Percentiles rank a stretch among this genome's conserved stretches.
Conservation (phyloP, 2,329 filamentous ascomycete species). For the Fusarium sterilihyphosum region DNA sequence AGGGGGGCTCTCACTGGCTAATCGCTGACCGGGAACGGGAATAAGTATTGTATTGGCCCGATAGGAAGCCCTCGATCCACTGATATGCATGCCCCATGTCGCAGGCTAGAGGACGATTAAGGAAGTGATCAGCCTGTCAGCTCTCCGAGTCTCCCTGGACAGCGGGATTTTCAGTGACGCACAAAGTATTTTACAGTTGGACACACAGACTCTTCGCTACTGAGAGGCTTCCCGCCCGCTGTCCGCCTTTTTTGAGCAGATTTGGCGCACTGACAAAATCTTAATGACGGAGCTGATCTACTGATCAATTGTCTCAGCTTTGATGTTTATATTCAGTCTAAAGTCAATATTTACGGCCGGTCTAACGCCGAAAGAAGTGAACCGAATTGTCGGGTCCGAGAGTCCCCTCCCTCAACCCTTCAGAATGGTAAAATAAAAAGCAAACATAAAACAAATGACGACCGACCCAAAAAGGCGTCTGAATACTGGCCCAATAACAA, state of each 20-base stretch:
- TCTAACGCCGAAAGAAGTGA: background rate
- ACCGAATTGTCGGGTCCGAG: background rate
- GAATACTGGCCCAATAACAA: background rate
- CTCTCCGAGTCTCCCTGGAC: background rate
- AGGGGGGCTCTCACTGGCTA: background rate
- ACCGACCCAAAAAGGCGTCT: background rate
- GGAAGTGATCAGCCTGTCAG: background rate
- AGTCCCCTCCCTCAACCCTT: background rate
- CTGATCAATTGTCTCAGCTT: background rate
- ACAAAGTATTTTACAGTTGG: background rate
- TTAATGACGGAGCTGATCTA: background rate
- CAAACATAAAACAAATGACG: background rate
- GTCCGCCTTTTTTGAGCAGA: too few relatives aligned
- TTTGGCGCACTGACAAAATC: background rate
- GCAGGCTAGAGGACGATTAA: background rate
- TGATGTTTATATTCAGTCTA: background rate
- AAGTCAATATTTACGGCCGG: background rate
- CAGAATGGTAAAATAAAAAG: slow-evolving; percentile 1
- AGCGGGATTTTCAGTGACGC: background rate
- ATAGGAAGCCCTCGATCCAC: background rate
- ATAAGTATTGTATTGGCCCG: background rate
- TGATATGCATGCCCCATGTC: background rate
- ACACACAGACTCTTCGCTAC: background rate
- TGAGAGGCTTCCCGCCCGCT: background rate
- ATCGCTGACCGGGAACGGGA: background rate